A percentile compares a stretch with the other conserved stretches of the same genome.
phyloP scores from a whole-genome alignment of 495 filamentous ascomycete genomes.

The Acidiella bohemica region DNA sequence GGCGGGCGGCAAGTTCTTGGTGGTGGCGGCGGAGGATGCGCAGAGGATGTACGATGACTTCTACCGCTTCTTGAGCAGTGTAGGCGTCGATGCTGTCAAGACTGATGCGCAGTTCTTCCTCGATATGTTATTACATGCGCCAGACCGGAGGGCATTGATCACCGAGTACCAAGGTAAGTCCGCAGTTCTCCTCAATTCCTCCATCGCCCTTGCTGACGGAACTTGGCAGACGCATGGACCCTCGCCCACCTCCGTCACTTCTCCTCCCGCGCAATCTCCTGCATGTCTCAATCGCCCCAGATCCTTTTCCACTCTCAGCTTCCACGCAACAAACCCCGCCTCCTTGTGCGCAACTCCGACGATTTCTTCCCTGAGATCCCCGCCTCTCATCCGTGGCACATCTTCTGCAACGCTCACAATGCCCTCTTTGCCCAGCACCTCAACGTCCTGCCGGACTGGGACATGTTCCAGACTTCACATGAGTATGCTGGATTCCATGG shows the following conservation, averaged over 20 bases:
- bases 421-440: slow-evolving; percentile 62
- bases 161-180: slow-evolving; percentile 65
- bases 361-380: slow-evolving; percentile 81
- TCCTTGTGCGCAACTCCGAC: slow-evolving; percentile 75
- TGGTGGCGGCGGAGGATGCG: slow-evolving; percentile 62
- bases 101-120: slow-evolving; percentile 82
- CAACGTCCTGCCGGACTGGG: slow-evolving; percentile 83
- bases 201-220: no score
- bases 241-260: slow-evolving; percentile 66
- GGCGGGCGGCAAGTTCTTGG: slow-evolving; percentile 52
- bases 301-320: slow-evolving; percentile 74
- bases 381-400: slow-evolving; percentile 77
- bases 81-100: slow-evolving; percentile 73
- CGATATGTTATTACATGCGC: slow-evolving; percentile 56
- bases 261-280: slow-evolving; percentile 63
- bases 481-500: slow-evolving; percentile 70
- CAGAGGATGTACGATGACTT: slow-evolving; percentile 77
- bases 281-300: slow-evolving; percentile 80
- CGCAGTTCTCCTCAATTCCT: no score
- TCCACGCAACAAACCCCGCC: slow-evolving; percentile 51
- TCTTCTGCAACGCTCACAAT: slow-evolving; percentile 90
- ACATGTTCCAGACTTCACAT: slow-evolving; percentile 93
- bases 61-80: slow-evolving; percentile 59
- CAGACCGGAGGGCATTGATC: slow-evolving; percentile 52
- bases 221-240: slow-evolving; percentile 83